phyloP scores from a whole-genome alignment of 306 rosid species.

The Trifolium dubium region DNA sequence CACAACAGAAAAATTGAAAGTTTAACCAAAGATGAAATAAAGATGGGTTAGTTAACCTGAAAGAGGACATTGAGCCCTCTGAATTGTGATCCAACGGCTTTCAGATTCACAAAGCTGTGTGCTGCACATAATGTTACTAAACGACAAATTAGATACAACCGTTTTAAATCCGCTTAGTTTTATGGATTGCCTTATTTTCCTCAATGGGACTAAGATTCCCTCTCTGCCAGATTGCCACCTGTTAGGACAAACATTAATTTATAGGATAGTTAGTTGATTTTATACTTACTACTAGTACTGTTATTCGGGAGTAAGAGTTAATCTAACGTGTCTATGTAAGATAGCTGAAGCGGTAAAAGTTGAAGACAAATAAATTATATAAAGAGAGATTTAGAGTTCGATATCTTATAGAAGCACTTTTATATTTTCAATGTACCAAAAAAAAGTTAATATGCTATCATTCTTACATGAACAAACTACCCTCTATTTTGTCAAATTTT shows the following conservation, averaged over 20 bases:
- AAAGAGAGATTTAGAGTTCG: too few species aligned
- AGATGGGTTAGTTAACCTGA: slow-evolving; percentile 45
- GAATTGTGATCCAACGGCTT: slow-evolving; percentile 56
- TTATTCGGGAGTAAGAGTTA: too few species aligned
- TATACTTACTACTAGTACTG: too few species aligned
- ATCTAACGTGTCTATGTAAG: too few species aligned
- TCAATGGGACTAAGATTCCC: neutral
- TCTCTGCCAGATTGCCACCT: slow-evolving; percentile 42
- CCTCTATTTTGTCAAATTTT: neutral
- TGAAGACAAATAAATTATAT: too few species aligned
- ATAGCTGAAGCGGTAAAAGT: too few species aligned
- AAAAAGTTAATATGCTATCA: neutral
- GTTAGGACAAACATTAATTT: neutral
- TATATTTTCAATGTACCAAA: too few species aligned
- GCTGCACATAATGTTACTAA: slow-evolving; percentile 36
- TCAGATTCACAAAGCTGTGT: slow-evolving; percentile 55
- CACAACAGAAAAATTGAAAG: neutral
- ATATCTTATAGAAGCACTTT: too few species aligned
- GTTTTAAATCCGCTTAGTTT: slow-evolving; percentile 38
- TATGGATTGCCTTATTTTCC: neutral
- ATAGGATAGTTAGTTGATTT: too few species aligned
- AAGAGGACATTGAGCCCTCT: slow-evolving; percentile 24
- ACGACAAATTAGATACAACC: slow-evolving; percentile 32
- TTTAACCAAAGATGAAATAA: slow-evolving; percentile 39
- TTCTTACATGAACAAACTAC: slow-evolving; percentile 16